Evolutionary conservation across 345 rosid species (phyloP), one percentile per base, ranked within the genome.

Genomic region (Heritiera fomes): DNA sequence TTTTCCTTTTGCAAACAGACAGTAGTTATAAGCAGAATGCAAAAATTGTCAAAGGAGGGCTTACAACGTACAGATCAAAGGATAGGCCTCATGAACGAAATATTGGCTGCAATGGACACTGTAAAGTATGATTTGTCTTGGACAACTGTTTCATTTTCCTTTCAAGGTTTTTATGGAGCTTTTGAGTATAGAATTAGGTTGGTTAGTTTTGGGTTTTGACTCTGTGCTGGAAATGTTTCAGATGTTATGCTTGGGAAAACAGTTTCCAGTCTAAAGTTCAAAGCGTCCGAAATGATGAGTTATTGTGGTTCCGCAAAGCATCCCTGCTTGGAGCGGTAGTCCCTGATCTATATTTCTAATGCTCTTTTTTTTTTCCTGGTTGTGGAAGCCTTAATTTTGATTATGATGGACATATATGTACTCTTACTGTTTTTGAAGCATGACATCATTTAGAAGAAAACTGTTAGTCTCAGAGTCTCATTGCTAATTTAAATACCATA

Each of bases 201-300:
- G 59, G 41, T 34, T 17, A 4, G 47, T 53, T 71, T 17, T 15
- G 58, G 58, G 2, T 45, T 69, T 68, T 59, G 76, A 20, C 41
- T 53, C 50, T 74, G 18, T 74, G 9, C 23, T 76, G 67, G 52
- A 82, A 81, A 77, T 85, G 70, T 23, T 69, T 73, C 87, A 96
- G 99, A 87, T 96, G 98, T 80, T 96, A 96, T 89, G 98, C 98
- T 68, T 96, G 99, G 99, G 99, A 96, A 85, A 89, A 84, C 68
- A 96, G 99, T 85, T 96, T 96, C 87, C 92, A 91, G 79, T 82
- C 86, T 62, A 96, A 96, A 87, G 98, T 94, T 81, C 97, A 92
- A 83, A 83, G 74, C 74, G 88, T 88, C 79, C 90, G 98, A 64
- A 83, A 88, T 85, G 98, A 96, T 47, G 99, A 96, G 81, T 83